A percentile compares a stretch with the other conserved stretches of the same genome.
Conservation (phyloP, 805 yeast species). For the Candida coleopterorum region DNA sequence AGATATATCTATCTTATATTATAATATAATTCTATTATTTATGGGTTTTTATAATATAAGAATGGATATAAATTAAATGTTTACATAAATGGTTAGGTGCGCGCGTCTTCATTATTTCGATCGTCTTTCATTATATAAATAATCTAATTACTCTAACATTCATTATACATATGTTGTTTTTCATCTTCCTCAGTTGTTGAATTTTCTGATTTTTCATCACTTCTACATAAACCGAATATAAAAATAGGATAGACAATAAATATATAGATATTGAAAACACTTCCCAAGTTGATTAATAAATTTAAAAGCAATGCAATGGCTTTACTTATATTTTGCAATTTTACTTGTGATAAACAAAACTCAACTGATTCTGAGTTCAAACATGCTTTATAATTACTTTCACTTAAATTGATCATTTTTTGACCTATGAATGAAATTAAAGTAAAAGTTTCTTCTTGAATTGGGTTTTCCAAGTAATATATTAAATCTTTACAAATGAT, state of each 20-base stretch:
- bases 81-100: no score
- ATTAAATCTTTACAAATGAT: conserved; percentile 1
- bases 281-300: neutral
- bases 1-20: no score
- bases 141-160: neutral
- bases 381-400: neutral
- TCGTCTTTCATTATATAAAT: no score
- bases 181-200: neutral
- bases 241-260: neutral
- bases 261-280: neutral
- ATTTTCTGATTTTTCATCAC: neutral
- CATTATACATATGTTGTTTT: neutral
- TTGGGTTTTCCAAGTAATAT: neutral
- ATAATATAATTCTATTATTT: no score
- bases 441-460: neutral
- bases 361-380: neutral
- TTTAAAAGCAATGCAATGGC: neutral
- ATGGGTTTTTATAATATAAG: no score
- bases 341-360: neutral
- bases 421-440: neutral
- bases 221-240: neutral
- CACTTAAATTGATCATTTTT: conserved; percentile 3
- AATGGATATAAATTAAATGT: no score
- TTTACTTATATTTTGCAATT: neutral
- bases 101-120: no score